Conservation (phyloP, 768 basidiomycete genomes). For the Tulasnella sp. region DNA sequence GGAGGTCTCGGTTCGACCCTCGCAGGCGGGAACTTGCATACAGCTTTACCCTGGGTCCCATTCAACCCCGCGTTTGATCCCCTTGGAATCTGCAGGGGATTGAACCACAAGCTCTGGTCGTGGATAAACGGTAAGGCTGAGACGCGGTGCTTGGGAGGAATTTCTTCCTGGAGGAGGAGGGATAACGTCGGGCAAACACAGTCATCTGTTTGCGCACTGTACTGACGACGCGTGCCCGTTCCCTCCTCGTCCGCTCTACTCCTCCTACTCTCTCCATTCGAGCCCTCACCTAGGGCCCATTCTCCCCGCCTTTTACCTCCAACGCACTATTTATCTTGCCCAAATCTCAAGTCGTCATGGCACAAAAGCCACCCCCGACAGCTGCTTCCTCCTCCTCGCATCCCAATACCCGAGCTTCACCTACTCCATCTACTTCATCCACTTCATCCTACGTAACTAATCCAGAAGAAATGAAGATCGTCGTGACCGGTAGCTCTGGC, state of each 20-base stretch:
- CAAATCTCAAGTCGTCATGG: neutral
- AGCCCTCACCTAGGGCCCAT: neutral
- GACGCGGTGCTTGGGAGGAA: neutral
- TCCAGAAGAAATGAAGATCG: conserved; percentile 17
- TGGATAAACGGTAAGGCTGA: neutral
- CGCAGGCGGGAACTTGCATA: neutral
- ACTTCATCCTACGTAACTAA: neutral
- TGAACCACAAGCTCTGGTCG: neutral
- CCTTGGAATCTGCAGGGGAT: neutral
- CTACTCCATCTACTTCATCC: neutral
- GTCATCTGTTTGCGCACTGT: neutral
- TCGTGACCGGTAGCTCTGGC: conserved; percentile 22
- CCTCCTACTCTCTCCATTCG: neutral
- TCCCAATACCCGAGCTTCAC: neutral
- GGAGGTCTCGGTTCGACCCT: conserved; percentile 1
- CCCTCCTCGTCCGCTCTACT: neutral
- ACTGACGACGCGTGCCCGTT: neutral
- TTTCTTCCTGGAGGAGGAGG: neutral
- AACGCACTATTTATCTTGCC: neutral
- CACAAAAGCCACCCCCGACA: neutral
- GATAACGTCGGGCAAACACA: neutral
- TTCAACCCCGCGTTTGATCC: neutral
- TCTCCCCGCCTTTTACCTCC: neutral
- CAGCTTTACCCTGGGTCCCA: conserved; percentile 1
- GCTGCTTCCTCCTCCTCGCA: neutral